phyloP scores from a whole-genome alignment of 306 rosid genomes.

The Sicyos edulis region DNA sequence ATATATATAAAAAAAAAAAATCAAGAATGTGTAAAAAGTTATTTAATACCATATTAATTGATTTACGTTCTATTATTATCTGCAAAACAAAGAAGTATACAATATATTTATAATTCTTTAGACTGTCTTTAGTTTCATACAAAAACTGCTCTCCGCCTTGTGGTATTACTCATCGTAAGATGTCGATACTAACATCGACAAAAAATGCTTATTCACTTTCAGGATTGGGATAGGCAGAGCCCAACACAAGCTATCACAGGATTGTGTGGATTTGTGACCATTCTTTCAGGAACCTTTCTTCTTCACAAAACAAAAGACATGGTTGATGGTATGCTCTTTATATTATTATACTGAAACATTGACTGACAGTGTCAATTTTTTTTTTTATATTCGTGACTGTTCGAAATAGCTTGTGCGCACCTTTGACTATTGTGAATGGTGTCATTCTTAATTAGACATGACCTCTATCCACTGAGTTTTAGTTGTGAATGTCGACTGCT shows the following conservation, averaged over 20 bases:
- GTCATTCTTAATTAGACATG: not conserved
- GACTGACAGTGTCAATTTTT: not conserved
- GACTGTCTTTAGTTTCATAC: not conserved
- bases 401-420: no score
- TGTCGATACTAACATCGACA: not conserved
- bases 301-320: conserved; percentile 97
- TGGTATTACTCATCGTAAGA: not conserved
- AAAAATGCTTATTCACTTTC: conserved; percentile 24
- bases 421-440: no score
- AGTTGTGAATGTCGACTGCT: not conserved
- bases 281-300: conserved; percentile 95
- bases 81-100: not conserved
- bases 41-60: not conserved
- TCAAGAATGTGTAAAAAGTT: not conserved
- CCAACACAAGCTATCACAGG: conserved; percentile 94
- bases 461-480: not conserved
- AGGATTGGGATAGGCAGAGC: conserved; percentile 99
- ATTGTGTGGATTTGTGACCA: conserved; percentile 92
- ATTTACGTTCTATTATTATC: not conserved
- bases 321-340: conserved; percentile 64
- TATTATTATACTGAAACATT: not conserved
- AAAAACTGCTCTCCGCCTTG: not conserved
- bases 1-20: no score
- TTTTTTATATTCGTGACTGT: no score
- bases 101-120: not conserved